phyloP scores from a whole-genome alignment of 1,284 basidiomycete species.

The Hortiboletus rubellus region DNA sequence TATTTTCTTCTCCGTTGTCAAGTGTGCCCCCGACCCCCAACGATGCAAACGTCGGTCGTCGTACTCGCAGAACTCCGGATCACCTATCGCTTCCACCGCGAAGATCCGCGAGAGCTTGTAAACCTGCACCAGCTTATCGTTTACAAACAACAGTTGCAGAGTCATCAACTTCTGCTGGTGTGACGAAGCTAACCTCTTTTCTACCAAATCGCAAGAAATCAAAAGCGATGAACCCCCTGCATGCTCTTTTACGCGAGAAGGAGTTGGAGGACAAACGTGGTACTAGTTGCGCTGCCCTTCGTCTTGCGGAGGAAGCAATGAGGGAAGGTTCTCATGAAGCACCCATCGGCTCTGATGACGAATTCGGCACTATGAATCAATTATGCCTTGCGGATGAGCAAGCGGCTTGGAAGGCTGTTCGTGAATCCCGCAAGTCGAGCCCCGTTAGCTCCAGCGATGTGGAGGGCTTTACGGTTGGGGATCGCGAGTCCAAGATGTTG shows the following conservation, averaged over 20 bases:
- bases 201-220: constrained; percentile 29
- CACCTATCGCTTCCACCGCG: constrained; percentile 6
- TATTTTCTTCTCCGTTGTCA: constrained; percentile 29
- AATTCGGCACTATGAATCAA: constrained; percentile 30
- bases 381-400: constrained; percentile 39
- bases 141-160: constrained; percentile 14
- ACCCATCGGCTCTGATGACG: constrained; percentile 41
- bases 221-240: constrained; percentile 47
- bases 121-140: constrained; percentile 3
- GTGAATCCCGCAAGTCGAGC: constrained; percentile 25
- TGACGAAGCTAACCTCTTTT: neutral
- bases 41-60: neutral
- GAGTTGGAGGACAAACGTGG: constrained; percentile 45
- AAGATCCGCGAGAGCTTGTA: constrained; percentile 20
- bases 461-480: constrained; percentile 36
- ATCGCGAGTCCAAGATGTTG: constrained; percentile 36
- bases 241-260: constrained; percentile 55
- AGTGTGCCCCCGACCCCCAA: constrained; percentile 19
- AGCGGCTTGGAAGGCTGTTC: constrained; percentile 40
- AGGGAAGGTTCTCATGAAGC: constrained; percentile 32
- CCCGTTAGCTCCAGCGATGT: constrained; percentile 14
- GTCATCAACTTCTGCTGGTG: constrained; percentile 3
- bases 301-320: constrained; percentile 44
- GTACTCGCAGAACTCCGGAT: neutral
- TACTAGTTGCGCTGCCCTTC: constrained; percentile 43